Conservation (phyloP, 768 basidiomycete species). For the Leccinum variicolor region DNA sequence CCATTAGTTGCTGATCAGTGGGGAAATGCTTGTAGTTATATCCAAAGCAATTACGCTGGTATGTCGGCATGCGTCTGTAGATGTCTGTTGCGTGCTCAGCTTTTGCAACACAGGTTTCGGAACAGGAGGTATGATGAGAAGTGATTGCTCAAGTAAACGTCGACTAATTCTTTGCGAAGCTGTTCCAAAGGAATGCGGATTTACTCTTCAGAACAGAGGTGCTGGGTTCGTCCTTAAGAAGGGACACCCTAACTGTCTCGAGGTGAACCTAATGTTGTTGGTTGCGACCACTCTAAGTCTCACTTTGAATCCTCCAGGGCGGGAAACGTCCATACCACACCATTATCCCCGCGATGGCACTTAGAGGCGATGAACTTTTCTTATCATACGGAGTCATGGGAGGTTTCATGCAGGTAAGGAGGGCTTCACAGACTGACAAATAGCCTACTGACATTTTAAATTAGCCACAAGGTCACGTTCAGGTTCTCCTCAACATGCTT, state of each 20-base stretch:
- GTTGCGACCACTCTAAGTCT: neutral
- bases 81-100: neutral
- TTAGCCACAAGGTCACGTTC: constrained; percentile 93
- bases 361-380: constrained; percentile 77
- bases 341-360: constrained; percentile 88
- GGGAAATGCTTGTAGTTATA: constrained; percentile 88
- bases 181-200: constrained; percentile 91
- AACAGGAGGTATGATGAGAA: constrained; percentile 58
- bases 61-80: constrained; percentile 13
- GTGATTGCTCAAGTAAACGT: neutral
- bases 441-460: neutral
- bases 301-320: constrained; percentile 40
- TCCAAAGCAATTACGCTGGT: constrained; percentile 88
- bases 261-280: constrained; percentile 39
- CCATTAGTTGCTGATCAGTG: constrained; percentile 75
- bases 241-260: constrained; percentile 80
- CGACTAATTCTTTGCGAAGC: constrained; percentile 41
- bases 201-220: constrained; percentile 95
- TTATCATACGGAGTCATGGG: constrained; percentile 91
- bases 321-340: constrained; percentile 91
- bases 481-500: constrained; percentile 88
- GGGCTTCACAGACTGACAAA: neutral
- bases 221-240: constrained; percentile 76
- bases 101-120: constrained; percentile 65
- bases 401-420: constrained; percentile 75